Percentiles rank a stretch among this genome's conserved stretches.
These are phyloP conservation scores for Myxozyma nipponensis DNA, from an alignment of 805 yeast genomes.

Conservation along the genomic window DNA sequence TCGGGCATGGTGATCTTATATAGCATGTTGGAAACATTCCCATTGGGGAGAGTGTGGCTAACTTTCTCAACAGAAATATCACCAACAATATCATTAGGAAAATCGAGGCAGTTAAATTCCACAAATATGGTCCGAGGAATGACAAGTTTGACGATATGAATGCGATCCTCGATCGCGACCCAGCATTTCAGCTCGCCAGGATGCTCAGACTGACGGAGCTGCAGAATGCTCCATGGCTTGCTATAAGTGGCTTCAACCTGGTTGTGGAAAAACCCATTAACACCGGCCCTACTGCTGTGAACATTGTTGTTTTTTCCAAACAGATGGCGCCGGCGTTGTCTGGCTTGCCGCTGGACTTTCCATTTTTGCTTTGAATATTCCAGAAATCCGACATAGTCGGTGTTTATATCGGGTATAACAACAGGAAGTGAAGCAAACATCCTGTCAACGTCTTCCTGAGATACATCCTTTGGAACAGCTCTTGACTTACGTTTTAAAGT, in stretches of 20 bases:
- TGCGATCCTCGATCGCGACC: conserved; percentile 62
- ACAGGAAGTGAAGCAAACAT: conserved; percentile 46
- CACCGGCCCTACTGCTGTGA: conserved; percentile 40
- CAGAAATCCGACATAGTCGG: conserved; percentile 48
- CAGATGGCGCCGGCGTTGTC: conserved; percentile 65
- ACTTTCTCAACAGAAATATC: conserved; percentile 57
- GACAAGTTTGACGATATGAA: conserved; percentile 68
- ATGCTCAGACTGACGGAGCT: conserved; percentile 53
- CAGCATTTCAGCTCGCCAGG: conserved; percentile 79
- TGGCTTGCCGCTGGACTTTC: conserved; percentile 69
- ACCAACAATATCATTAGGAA: conserved; percentile 41
- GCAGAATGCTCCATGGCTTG: conserved; percentile 80
- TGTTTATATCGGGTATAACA: conserved; percentile 33
- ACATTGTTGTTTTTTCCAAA: conserved; percentile 65
- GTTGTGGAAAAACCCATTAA: conserved; percentile 65
- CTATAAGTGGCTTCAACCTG: conserved; percentile 73
- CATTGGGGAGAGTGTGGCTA: conserved; percentile 65
- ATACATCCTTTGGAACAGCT: conserved; percentile 29
- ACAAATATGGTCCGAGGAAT: conserved; percentile 72
- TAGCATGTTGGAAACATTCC: conserved; percentile 47
- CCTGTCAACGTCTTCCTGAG: conserved; percentile 35
- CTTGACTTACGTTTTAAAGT: conserved; percentile 38
- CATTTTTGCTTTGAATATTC: conserved; percentile 82
- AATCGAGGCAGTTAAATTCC: conserved; percentile 51
- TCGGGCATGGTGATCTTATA: conserved; percentile 72